phyloP scores from a whole-genome alignment of 208 protist species.

The Zelonia costaricensis region DNA sequence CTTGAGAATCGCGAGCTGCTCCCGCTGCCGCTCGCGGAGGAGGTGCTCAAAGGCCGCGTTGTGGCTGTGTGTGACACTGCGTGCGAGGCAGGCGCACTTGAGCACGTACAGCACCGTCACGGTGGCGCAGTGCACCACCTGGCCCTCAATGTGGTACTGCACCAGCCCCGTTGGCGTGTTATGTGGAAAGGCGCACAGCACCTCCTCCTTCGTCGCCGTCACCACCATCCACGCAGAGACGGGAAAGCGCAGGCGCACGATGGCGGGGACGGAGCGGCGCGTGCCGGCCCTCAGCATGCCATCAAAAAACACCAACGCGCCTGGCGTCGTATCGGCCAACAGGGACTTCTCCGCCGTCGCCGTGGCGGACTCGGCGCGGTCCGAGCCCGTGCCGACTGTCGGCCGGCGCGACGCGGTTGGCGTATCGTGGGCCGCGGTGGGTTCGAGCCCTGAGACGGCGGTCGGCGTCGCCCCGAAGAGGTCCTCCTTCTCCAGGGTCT shows the following conservation, averaged over 20 bases:
- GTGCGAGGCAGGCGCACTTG: slow-evolving; percentile 66
- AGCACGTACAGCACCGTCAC: slow-evolving; percentile 70
- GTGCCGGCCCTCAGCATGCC: slow-evolving; percentile 35
- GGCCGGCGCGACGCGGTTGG: no score
- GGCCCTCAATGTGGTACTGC: slow-evolving; percentile 79
- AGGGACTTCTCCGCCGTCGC: no score
- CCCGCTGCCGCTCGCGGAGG: slow-evolving; percentile 35
- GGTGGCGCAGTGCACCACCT: slow-evolving; percentile 56
- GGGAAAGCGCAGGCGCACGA: slow-evolving; percentile 52
- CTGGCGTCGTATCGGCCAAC: neutral
- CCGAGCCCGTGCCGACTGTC: no score
- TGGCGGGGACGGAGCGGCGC: slow-evolving; percentile 39
- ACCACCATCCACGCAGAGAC: slow-evolving; percentile 65
- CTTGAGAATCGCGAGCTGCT: slow-evolving; percentile 18
- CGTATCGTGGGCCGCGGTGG: neutral
- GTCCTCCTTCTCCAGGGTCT: slow-evolving; percentile 75
- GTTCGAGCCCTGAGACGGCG: neutral
- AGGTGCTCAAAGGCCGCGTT: slow-evolving; percentile 69
- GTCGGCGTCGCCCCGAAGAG: slow-evolving; percentile 46
- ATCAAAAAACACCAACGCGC: slow-evolving; percentile 56
- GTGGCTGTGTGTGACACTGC: slow-evolving; percentile 58
- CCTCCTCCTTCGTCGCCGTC: slow-evolving; percentile 34
- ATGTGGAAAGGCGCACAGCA: slow-evolving; percentile 76
- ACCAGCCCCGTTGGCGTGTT: slow-evolving; percentile 59
- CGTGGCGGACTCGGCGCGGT: no score